phyloP scores from a whole-genome alignment of 495 filamentous ascomycete genomes.

The Podospora conica region DNA sequence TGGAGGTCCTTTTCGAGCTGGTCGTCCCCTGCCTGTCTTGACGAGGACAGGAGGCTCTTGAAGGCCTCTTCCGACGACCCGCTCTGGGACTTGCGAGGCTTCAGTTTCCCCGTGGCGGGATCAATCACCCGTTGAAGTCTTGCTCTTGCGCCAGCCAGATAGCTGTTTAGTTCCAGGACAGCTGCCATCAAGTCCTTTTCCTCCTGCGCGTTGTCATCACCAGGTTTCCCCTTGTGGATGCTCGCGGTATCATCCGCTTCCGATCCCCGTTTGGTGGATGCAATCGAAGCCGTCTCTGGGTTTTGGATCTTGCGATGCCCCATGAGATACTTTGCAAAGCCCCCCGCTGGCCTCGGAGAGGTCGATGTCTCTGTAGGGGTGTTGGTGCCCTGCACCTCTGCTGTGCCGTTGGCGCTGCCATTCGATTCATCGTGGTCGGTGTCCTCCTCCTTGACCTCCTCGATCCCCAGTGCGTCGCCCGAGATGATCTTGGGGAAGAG shows the following conservation, averaged over 20 bases:
- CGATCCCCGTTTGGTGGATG: slow-evolving; percentile 45
- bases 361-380: slow-evolving; percentile 31
- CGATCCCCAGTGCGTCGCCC: slow-evolving; percentile 61
- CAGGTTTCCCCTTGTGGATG: slow-evolving; percentile 27
- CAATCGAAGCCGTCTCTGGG: slow-evolving; percentile 60
- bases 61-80: slow-evolving; percentile 49
- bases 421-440: slow-evolving; percentile 40
- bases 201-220: slow-evolving; percentile 49
- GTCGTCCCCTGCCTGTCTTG: slow-evolving; percentile 46
- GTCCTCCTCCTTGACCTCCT: slow-evolving; percentile 34
- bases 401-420: slow-evolving; percentile 41
- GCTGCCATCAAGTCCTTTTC: slow-evolving; percentile 76
- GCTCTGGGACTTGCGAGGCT: slow-evolving; percentile 48
- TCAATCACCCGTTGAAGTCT: slow-evolving; percentile 78
- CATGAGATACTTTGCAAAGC: slow-evolving; percentile 46
- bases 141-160: slow-evolving; percentile 75
- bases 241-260: slow-evolving; percentile 47
- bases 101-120: slow-evolving; percentile 64
- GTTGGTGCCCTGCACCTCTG: slow-evolving; percentile 33
- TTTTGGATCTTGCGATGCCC: slow-evolving; percentile 44
- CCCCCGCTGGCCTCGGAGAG: slow-evolving; percentile 32
- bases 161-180: slow-evolving; percentile 73
- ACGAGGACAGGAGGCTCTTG: slow-evolving; percentile 40
- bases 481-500: slow-evolving; percentile 81
- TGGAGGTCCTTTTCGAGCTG: slow-evolving; percentile 65